These are phyloP conservation scores for Bipolaris victoriae DNA, from an alignment of 2,329 filamentous ascomycete species.

Conservation along the genomic window DNA sequence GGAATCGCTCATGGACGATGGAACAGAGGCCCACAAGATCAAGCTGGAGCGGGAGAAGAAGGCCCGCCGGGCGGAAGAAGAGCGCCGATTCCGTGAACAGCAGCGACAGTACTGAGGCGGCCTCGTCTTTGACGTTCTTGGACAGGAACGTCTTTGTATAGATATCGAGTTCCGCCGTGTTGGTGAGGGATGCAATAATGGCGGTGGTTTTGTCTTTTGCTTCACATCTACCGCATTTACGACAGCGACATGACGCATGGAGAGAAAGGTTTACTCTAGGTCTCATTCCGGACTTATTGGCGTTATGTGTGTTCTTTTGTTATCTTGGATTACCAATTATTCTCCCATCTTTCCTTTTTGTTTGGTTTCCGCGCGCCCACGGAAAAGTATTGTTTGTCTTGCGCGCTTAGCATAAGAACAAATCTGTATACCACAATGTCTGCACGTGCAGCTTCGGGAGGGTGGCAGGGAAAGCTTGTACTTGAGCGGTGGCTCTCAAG, in stretches of 20 bases:
- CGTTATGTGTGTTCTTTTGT: slow-evolving; percentile 37
- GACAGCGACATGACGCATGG: slow-evolving; percentile 47
- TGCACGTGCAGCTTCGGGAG: slow-evolving; percentile 10
- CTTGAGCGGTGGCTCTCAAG: slow-evolving; percentile 4
- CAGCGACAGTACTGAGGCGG: slow-evolving; percentile 30
- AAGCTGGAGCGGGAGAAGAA: slow-evolving; percentile 53
- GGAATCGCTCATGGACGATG: slow-evolving; percentile 68
- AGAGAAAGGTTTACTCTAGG: slow-evolving; percentile 31
- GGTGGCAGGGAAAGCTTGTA: slow-evolving; percentile 4
- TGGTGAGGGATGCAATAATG: slow-evolving; percentile 10
- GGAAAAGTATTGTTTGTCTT: slow-evolving; percentile 11
- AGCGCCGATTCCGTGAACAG: slow-evolving; percentile 38
- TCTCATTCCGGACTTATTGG: slow-evolving; percentile 34
- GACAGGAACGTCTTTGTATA: slow-evolving; percentile 22
- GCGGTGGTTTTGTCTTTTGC: slow-evolving; percentile 25
- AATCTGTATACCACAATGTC: slow-evolving; percentile 13
- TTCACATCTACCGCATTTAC: slow-evolving; percentile 50
- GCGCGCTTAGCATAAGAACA: slow-evolving; percentile 6
- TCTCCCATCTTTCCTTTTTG: slow-evolving; percentile 19
- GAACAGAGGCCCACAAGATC: slow-evolving; percentile 68
- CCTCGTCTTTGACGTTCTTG: slow-evolving; percentile 8
- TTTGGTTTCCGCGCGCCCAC: slow-evolving; percentile 5
- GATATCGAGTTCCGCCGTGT: slow-evolving; percentile 15
- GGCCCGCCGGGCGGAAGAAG: slow-evolving; percentile 40
- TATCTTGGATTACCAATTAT: slow-evolving; percentile 37